Evolutionary conservation across 2,329 filamentous ascomycete genomes (phyloP).

Genomic region (Clarireedia paspali): DNA sequence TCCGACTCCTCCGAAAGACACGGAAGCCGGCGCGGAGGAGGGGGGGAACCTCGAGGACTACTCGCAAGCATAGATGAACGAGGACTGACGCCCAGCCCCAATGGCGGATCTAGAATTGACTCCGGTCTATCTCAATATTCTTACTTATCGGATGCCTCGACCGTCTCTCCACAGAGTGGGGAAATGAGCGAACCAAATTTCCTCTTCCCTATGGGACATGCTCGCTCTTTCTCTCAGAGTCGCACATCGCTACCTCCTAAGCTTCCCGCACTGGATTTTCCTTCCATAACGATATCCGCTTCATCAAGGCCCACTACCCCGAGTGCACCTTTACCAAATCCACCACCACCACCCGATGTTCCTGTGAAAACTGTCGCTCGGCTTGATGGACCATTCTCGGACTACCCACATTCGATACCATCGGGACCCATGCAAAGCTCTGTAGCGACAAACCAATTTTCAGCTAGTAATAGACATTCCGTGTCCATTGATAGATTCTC

Average conservation of each 20-base stretch:
- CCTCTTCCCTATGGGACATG: too few species aligned
- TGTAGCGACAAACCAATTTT: neutral
- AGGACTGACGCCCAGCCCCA: neutral
- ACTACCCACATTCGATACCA: neutral
- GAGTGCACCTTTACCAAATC: neutral
- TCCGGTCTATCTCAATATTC: neutral
- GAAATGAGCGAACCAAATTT: too few species aligned
- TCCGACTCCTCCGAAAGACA: neutral
- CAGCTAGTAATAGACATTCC: neutral
- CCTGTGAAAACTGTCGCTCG: neutral
- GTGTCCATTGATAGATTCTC: neutral
- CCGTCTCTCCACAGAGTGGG: too few species aligned
- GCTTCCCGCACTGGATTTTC: neutral
- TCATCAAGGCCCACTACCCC: neutral
- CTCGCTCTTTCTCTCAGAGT: too few species aligned
- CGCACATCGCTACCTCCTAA: neutral
- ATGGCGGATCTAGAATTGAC: neutral
- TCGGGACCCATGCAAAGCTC: neutral
- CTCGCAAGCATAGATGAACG: neutral
- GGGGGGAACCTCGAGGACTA: neutral
- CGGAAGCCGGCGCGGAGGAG: neutral
- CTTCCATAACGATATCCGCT: neutral
- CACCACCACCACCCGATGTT: neutral
- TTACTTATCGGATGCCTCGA: too few species aligned
- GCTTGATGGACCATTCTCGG: neutral